Conservation (phyloP, 2,329 filamentous ascomycete genomes). For the Stemphylium lycopersici region DNA sequence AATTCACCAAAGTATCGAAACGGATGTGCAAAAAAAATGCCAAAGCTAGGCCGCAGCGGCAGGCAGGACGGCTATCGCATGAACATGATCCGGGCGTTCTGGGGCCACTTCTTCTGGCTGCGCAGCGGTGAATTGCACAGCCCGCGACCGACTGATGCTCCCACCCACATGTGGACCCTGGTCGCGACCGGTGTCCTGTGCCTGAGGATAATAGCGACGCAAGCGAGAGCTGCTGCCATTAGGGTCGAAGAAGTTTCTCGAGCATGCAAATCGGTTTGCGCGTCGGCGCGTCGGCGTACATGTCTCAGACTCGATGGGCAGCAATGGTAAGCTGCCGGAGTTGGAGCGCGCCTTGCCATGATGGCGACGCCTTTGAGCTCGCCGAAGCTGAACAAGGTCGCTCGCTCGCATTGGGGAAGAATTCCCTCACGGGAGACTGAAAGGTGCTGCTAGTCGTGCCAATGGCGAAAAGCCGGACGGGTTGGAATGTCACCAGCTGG, state of each 20-base stretch:
- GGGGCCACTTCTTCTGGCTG: conserved; percentile 29
- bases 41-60: conserved; percentile 32
- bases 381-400: background rate
- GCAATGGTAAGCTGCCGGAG: conserved; percentile 27
- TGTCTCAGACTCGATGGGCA: conserved; percentile 35
- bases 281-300: conserved; percentile 18
- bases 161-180: conserved; percentile 33
- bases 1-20: conserved; percentile 23
- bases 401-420: background rate
- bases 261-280: conserved; percentile 9
- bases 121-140: conserved; percentile 44
- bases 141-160: conserved; percentile 25
- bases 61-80: conserved; percentile 29
- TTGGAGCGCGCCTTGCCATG: conserved; percentile 17
- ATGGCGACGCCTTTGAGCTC: background rate
- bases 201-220: conserved; percentile 20
- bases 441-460: conserved; percentile 2
- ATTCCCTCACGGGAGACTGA: background rate
- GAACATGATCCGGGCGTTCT: conserved; percentile 29
- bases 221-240: conserved; percentile 12
- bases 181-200: conserved; percentile 34
- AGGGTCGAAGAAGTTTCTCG: conserved; percentile 12
- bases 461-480: conserved; percentile 1
- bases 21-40: conserved; percentile 17
- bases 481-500: conserved; percentile 10